A percentile compares a stretch with the other conserved stretches of the same genome.
Evolutionary conservation across 768 basidiomycete species (phyloP).

Genomic region (Lactifluus echinatus): DNA sequence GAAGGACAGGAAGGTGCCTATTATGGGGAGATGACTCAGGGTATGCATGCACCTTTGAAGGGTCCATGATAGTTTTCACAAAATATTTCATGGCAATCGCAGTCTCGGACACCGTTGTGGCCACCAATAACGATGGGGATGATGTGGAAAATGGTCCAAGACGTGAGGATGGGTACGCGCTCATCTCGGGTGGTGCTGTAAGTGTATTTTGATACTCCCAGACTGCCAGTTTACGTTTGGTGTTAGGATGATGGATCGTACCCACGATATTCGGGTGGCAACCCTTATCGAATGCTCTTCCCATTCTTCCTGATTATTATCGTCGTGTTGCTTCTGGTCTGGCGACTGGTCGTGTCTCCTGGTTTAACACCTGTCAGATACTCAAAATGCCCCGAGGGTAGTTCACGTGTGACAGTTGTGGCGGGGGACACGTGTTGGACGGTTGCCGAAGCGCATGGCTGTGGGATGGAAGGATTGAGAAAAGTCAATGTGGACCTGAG

Average conservation of each 20-base stretch:
- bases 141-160: constrained; percentile 18
- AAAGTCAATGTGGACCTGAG: constrained; percentile 6
- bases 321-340: constrained; percentile 19
- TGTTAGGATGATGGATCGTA: neutral
- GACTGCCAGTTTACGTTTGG: neutral
- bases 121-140: constrained; percentile 1
- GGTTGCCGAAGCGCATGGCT: constrained; percentile 16
- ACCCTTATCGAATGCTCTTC: constrained; percentile 21
- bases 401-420: constrained; percentile 16
- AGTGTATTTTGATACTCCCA: neutral
- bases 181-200: constrained; percentile 13
- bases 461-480: constrained; percentile 16
- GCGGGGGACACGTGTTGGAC: constrained; percentile 22
- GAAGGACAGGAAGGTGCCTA: constrained; percentile 53
- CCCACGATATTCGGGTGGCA: constrained; percentile 5
- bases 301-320: constrained; percentile 20
- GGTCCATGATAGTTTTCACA: neutral
- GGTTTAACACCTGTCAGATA: constrained; percentile 2
- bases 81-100: neutral
- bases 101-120: constrained; percentile 1
- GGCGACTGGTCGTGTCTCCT: constrained; percentile 18
- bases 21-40: constrained; percentile 43
- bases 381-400: constrained; percentile 14
- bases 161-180: constrained; percentile 9
- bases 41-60: constrained; percentile 23